Evolutionary conservation across 1,139 yeast genomes (phyloP).

Genomic region (Pichia sp.): DNA sequence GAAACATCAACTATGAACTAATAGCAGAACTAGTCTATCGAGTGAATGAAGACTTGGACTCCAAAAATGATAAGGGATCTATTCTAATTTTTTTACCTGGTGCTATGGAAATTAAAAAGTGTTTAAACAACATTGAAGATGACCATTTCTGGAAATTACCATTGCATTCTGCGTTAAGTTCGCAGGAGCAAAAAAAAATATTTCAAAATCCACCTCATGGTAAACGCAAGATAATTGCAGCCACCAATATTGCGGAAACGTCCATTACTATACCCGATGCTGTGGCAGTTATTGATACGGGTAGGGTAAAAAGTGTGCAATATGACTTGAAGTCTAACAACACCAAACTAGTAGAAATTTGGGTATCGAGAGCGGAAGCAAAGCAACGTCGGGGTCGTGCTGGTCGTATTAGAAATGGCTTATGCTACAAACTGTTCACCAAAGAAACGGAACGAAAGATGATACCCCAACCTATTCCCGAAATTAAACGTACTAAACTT

Average conservation of each 20-base stretch:
- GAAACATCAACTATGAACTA: conserved; percentile 70
- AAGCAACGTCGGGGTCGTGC: conserved; percentile 95
- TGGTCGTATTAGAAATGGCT: conserved; percentile 88
- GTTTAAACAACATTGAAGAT: conserved; percentile 37
- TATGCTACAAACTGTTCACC: conserved; percentile 78
- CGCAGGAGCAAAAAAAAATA: conserved; percentile 76
- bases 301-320: conserved; percentile 72
- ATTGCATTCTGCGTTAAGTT: conserved; percentile 79
- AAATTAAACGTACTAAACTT: conserved; percentile 75
- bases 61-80: conserved; percentile 55
- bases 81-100: conserved; percentile 87
- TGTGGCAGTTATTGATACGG: conserved; percentile 86
- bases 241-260: conserved; percentile 75
- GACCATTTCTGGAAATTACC: conserved; percentile 50
- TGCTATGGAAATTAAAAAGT: conserved; percentile 74
- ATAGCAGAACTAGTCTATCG: conserved; percentile 52
- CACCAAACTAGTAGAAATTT: conserved; percentile 68
- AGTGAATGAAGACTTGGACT: conserved; percentile 45
- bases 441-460: conserved; percentile 53
- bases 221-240: conserved; percentile 73
- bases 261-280: conserved; percentile 81
- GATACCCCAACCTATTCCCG: conserved; percentile 79
- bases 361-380: conserved; percentile 92
- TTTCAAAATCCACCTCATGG: conserved; percentile 52
- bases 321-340: conserved; percentile 66